Evolutionary conservation across 1,284 basidiomycete genomes (phyloP), one percentile per base, ranked within the genome.

Genomic region (Tilletia setariae): DNA sequence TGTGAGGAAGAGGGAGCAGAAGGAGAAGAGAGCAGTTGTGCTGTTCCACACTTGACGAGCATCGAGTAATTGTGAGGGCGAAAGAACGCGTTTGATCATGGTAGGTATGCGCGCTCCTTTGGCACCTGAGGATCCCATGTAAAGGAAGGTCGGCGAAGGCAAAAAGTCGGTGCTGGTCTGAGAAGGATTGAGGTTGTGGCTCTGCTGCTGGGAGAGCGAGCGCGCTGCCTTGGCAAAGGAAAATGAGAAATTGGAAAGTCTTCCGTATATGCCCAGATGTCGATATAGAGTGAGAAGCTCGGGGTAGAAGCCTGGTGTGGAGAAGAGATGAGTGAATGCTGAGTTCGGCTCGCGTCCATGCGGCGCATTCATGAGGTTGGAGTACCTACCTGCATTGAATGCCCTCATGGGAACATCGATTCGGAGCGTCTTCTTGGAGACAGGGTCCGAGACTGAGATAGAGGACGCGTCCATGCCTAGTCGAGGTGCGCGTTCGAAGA

Each of bases 341-440:
- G 21, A 64, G 62, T 11, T 43, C 19, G 15, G 32, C 13, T 43
- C 19, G 35, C 11, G 44, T 21, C n/a, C n/a, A 42, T 19, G 13
- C n/a, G 30, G 35, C 30, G 8, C 11, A 46, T 11, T 11, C 9
- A 42, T n/a, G 42, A 21, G 11, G 49, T 7, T 13, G 49, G 23
- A 21, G 23, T 28, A 70, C 68, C 42, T 53, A 73, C 73, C 73
- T 21, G 71, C 74, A 25, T 79, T 80, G 43, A 82, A 79, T 25
- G 76, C 75, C 2, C 80, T 74, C 78, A 82, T 80, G 44, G 80
- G 80, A 7, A 81, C 79, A 47, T 82, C 80, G 62, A 82, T 69
- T 23, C 80, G 73, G 1, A 64, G 40, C 16, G 44, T 44, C 43
- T 64, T 63, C 32, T 43, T 21, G 21, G 32, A 42, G 28, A 19